Conservation (phyloP, 2,329 filamentous ascomycete species). For the Aspergillus japonicus region DNA sequence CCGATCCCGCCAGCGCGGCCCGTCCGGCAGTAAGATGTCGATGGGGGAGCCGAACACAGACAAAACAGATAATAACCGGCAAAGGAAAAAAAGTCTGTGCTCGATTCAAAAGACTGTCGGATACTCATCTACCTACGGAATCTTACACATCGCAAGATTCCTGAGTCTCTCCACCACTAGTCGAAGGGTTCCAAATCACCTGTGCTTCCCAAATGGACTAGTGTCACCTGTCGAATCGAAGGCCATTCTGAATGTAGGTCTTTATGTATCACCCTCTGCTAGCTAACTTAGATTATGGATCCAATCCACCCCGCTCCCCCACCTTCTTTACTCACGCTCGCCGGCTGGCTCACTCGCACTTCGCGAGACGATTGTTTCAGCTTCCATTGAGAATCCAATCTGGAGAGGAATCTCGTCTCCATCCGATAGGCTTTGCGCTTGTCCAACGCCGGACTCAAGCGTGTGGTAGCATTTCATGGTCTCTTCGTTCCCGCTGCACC, state of each 20-base stretch:
- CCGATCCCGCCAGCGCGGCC: not conserved
- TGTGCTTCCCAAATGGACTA: not conserved
- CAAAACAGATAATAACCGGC: no score
- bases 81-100: not conserved
- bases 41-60: not conserved
- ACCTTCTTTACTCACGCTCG: not conserved
- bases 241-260: no score
- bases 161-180: not conserved
- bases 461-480: not conserved
- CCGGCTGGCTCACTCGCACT: not conserved
- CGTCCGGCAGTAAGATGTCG: slow-evolving; percentile 1
- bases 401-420: not conserved
- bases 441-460: not conserved
- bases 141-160: not conserved
- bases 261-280: not conserved
- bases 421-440: not conserved
- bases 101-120: not conserved
- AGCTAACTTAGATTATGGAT: not conserved
- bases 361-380: not conserved
- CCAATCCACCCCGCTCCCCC: not conserved
- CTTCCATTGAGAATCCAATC: not conserved
- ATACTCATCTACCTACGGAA: not conserved
- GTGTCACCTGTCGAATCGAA: not conserved
- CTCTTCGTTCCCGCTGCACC: not conserved
- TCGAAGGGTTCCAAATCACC: not conserved